These are phyloP conservation scores for Penicillium sp. DNA, from an alignment of 2,329 filamentous ascomycete genomes.

Conservation along the genomic window DNA sequence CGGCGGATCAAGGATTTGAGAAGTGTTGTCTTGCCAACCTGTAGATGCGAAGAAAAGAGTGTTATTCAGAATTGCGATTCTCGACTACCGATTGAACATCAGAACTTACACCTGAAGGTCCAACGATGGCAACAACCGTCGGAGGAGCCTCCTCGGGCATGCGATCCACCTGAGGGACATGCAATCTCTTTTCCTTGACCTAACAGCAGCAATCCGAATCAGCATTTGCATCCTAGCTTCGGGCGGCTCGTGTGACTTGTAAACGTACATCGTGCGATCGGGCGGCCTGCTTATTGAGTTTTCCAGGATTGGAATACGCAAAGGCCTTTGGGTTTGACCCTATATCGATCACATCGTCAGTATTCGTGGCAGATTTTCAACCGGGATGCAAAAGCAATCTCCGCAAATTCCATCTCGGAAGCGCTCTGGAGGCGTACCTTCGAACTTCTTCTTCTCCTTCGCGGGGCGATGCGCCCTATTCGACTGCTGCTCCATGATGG, in stretches of 20 bases:
- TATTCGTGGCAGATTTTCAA: not conserved
- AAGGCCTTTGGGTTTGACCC: constrained; percentile 90
- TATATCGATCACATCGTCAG: constrained; percentile 39
- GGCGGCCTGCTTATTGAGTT: constrained; percentile 71
- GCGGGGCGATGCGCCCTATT: constrained; percentile 85
- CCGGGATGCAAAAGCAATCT: constrained; percentile 16
- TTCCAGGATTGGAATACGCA: constrained; percentile 80
- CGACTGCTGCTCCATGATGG: constrained; percentile 76
- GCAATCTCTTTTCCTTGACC: constrained; percentile 94
- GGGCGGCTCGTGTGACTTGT: constrained; percentile 5
- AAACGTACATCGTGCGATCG: constrained; percentile 60
- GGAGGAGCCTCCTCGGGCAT: constrained; percentile 94
- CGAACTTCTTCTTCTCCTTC: constrained; percentile 84
- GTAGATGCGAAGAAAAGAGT: constrained; percentile 11
- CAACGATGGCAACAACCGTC: constrained; percentile 90
- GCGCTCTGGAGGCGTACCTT: constrained; percentile 56
- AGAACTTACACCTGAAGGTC: constrained; percentile 78
- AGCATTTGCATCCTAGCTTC: constrained; percentile 21
- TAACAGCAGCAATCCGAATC: constrained; percentile 44
- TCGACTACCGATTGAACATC: not conserved
- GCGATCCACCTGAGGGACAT: constrained; percentile 95
- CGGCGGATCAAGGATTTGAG: constrained; percentile 92
- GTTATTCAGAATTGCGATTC: constrained; percentile 12
- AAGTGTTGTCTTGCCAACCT: constrained; percentile 86
- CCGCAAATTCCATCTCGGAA: constrained; percentile 21